Percentiles rank a stretch among this genome's conserved stretches.
phyloP scores from a whole-genome alignment of 768 basidiomycete species.

The Myochromella boudieri region DNA sequence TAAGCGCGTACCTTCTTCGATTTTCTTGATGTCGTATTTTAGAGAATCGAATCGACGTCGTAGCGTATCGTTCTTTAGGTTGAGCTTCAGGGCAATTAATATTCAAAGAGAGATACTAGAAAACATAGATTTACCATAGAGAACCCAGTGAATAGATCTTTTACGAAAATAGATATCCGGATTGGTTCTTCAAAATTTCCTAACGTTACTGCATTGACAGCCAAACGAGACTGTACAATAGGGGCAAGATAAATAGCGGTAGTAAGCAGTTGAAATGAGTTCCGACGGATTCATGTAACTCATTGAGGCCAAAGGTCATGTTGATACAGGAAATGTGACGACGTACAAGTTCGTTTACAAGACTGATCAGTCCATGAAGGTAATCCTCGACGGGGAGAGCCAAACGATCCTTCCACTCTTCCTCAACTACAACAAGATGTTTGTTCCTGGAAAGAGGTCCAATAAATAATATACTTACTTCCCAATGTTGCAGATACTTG shows the following conservation, averaged over 20 bases:
- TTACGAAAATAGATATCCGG: conserved; percentile 75
- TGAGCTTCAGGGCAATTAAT: conserved; percentile 48
- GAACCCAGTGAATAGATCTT: conserved; percentile 82
- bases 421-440: conserved; percentile 47
- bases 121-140: conserved; percentile 57
- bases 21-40: conserved; percentile 87
- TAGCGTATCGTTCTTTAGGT: conserved; percentile 77
- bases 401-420: conserved; percentile 69
- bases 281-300: not conserved
- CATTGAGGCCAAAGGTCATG: too few species aligned
- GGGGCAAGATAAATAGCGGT: not conserved
- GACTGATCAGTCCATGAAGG: conserved; percentile 72
- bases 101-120: not conserved
- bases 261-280: not conserved
- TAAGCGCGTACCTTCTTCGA: conserved; percentile 71
- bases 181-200: conserved; percentile 80
- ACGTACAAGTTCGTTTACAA: conserved; percentile 79
- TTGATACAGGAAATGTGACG: not conserved
- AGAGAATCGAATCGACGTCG: conserved; percentile 78
- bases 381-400: conserved; percentile 74
- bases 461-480: conserved; percentile 48
- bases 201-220: conserved; percentile 80
- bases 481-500: conserved; percentile 57
- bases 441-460: not conserved
- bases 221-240: conserved; percentile 62